phyloP scores from a whole-genome alignment of 2,329 filamentous ascomycete genomes.

The Colletotrichum chlorophyti region DNA sequence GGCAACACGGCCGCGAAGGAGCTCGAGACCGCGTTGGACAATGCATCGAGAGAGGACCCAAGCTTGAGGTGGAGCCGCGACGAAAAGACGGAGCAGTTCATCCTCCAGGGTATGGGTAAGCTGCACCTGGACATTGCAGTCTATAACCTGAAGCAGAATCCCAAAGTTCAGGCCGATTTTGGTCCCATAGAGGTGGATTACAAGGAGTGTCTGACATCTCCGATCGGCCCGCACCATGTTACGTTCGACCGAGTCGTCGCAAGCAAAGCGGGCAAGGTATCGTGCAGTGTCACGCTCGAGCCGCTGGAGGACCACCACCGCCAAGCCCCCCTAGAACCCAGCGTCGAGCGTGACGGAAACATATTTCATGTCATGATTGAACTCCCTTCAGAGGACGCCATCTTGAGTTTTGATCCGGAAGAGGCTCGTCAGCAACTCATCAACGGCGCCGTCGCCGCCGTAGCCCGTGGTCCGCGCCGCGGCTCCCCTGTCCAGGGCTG shows the following conservation, averaged over 20 bases:
- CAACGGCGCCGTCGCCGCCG: conserved; percentile 82
- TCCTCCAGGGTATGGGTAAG: conserved; percentile 95
- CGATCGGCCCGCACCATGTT: conserved; percentile 63
- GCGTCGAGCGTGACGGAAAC: conserved; percentile 73
- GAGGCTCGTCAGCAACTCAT: conserved; percentile 66
- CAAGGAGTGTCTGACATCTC: conserved; percentile 76
- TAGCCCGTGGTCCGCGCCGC: conserved; percentile 84
- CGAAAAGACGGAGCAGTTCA: conserved; percentile 90
- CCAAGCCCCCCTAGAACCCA: conserved; percentile 46
- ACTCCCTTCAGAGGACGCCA: conserved; percentile 56
- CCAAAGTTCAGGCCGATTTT: conserved; percentile 87
- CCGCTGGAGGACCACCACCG: conserved; percentile 57
- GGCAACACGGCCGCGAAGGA: conserved; percentile 81
- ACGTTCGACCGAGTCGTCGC: conserved; percentile 82
- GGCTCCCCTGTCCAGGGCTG: conserved; percentile 82
- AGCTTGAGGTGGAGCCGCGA: conserved; percentile 86
- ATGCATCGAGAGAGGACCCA: conserved; percentile 89
- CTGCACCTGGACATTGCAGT: conserved; percentile 93
- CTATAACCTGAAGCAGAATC: conserved; percentile 85
- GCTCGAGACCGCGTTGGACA: conserved; percentile 76
- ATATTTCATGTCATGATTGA: conserved; percentile 62
- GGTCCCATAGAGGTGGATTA: conserved; percentile 96
- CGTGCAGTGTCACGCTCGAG: conserved; percentile 72
- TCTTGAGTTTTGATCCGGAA: conserved; percentile 56
- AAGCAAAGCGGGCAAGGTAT: conserved; percentile 79